Conservation (phyloP, 352 stramenopile genomes). For the Globisporangium spinosum region DNA sequence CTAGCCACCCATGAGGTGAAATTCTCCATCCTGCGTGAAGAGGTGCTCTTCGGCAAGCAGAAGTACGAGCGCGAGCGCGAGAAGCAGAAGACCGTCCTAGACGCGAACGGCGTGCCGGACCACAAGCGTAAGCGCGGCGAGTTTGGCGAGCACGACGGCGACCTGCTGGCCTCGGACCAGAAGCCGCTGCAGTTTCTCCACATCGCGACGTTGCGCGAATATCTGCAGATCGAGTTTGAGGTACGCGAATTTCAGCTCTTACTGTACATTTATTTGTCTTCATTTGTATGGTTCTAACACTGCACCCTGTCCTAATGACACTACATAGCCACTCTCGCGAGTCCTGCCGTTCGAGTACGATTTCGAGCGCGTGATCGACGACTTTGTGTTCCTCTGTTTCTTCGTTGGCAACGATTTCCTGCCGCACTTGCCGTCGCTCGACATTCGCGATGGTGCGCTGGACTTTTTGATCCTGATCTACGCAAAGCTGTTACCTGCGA, state of each 20-base stretch:
- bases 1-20: conserved; percentile 98
- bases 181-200: conserved; percentile 94
- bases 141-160: conserved; percentile 78
- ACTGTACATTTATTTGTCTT: background rate
- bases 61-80: conserved; percentile 77
- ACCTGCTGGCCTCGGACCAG: conserved; percentile 75
- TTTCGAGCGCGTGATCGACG: conserved; percentile 97
- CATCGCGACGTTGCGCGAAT: conserved; percentile 93
- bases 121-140: conserved; percentile 77
- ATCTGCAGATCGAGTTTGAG: conserved; percentile 93
- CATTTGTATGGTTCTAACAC: background rate
- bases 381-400: conserved; percentile 99
- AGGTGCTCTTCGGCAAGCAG: conserved; percentile 86
- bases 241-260: background rate
- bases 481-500: conserved; percentile 73
- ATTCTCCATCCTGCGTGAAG: conserved; percentile 98
- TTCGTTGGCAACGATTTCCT: conserved; percentile 99
- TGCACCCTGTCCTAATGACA: background rate
- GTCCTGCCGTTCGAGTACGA: conserved; percentile 93
- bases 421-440: conserved; percentile 95
- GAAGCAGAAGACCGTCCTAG: conserved; percentile 60
- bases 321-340: conserved; percentile 33
- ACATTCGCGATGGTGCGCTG: conserved; percentile 98
- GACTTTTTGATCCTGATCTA: conserved; percentile 99
- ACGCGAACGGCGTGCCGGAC: conserved; percentile 66